phyloP scores from a whole-genome alignment of 2,329 filamentous ascomycete genomes.

The Pyrenophora tritici-repentis region DNA sequence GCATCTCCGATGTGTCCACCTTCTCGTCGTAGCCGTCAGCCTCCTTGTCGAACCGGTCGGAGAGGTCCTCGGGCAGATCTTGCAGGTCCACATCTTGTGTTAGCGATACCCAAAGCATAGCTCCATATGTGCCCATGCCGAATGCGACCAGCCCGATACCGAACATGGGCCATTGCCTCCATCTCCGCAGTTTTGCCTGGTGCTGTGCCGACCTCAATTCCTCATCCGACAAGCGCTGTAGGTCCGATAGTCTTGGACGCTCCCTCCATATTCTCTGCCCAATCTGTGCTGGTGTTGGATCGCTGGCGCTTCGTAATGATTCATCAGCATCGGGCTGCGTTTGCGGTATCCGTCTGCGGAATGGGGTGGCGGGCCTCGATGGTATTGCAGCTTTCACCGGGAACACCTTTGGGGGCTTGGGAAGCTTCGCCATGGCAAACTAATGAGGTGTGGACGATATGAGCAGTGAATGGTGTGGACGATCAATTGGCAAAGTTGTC shows the following conservation, averaged over 20 bases:
- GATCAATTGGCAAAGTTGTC: slow-evolving; percentile 23
- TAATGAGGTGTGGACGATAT: slow-evolving; percentile 7
- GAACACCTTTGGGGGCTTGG: slow-evolving; percentile 32
- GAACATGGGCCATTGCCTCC: slow-evolving; percentile 41
- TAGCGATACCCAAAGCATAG: slow-evolving; percentile 44
- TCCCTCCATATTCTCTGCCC: slow-evolving; percentile 32
- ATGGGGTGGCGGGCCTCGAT: slow-evolving; percentile 21
- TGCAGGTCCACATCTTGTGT: slow-evolving; percentile 29
- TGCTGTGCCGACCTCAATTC: slow-evolving; percentile 32
- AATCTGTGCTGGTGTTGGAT: slow-evolving; percentile 23
- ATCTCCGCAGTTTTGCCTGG: slow-evolving; percentile 34
- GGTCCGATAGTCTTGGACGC: slow-evolving; percentile 30
- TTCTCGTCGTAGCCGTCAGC: slow-evolving; percentile 55
- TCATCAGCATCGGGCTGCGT: slow-evolving; percentile 15
- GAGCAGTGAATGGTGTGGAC: slow-evolving; percentile 13
- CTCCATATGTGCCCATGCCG: slow-evolving; percentile 49
- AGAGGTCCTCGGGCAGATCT: slow-evolving; percentile 48
- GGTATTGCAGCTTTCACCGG: slow-evolving; percentile 29
- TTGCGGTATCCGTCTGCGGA: slow-evolving; percentile 23
- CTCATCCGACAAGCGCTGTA: slow-evolving; percentile 35
- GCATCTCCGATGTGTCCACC: slow-evolving; percentile 51
- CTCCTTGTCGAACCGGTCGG: slow-evolving; percentile 52
- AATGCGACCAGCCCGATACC: slow-evolving; percentile 44
- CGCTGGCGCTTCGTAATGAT: slow-evolving; percentile 16
- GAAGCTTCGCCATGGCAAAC: slow-evolving; percentile 43